A percentile compares a stretch with the other conserved stretches of the same genome.
phyloP scores from a whole-genome alignment of 352 stramenopile genomes.

The Thalassiosira exigua region DNA sequence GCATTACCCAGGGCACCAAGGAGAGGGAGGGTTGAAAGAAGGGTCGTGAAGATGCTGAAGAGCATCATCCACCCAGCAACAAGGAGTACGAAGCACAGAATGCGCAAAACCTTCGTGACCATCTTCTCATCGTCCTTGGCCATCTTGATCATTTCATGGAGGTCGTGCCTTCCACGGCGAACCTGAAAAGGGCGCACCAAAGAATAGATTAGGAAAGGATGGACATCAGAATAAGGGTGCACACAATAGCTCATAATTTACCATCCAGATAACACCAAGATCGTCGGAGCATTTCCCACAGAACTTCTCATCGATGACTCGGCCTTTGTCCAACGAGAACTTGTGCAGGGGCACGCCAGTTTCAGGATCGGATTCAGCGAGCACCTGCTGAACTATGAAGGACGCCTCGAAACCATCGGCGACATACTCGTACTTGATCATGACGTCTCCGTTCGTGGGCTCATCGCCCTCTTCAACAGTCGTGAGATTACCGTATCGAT shows the following conservation, averaged over 20 bases:
- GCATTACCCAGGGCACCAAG: conserved; percentile 51
- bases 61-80: conserved; percentile 64
- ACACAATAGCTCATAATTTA: no score
- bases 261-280: conserved; percentile 69
- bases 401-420: conserved; percentile 64
- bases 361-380: conserved; percentile 54
- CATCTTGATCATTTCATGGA: conserved; percentile 67
- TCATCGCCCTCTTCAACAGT: conserved; percentile 56
- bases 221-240: no score
- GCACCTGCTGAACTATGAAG: conserved; percentile 64
- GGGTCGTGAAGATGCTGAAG: conserved; percentile 58
- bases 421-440: conserved; percentile 66
- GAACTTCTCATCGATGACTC: conserved; percentile 54
- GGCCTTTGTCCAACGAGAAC: conserved; percentile 51
- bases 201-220: no score
- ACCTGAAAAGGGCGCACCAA: no score
- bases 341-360: conserved; percentile 41
- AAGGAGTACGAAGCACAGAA: conserved; percentile 50
- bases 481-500: conserved; percentile 60
- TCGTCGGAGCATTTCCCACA: conserved; percentile 57
- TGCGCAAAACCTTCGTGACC: conserved; percentile 54
- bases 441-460: conserved; percentile 60
- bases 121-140: conserved; percentile 58
- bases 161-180: conserved; percentile 44
- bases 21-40: conserved; percentile 55